Conservation (phyloP, 192 early-diverging fungal species). For the Podila clonocystis region DNA sequence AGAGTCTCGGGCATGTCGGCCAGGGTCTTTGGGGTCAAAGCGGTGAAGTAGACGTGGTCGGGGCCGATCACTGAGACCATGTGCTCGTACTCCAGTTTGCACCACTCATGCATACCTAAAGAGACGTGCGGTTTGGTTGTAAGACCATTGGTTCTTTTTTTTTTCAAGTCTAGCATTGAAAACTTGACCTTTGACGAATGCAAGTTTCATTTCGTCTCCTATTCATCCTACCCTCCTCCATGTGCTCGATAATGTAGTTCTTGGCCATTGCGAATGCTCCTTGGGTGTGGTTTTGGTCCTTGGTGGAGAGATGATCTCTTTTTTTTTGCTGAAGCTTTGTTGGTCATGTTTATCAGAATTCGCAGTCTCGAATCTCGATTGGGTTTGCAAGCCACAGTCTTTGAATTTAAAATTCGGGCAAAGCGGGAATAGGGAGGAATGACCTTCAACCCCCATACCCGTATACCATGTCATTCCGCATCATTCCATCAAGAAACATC, state of each 20-base stretch:
- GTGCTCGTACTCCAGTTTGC: slow-evolving; percentile 79
- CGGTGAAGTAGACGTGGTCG: slow-evolving; percentile 69
- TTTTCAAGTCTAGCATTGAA: not conserved
- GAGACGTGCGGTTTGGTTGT: slow-evolving; percentile 9
- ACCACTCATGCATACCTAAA: slow-evolving; percentile 73
- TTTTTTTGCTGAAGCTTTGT: not conserved
- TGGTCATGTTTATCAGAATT: not conserved
- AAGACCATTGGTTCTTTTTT: not conserved
- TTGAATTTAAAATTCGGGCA: not conserved
- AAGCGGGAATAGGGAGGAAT: no score
- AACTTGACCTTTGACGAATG: not conserved
- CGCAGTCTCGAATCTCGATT: not conserved
- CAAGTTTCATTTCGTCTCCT: not conserved
- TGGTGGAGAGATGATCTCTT: slow-evolving; percentile 6
- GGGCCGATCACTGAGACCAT: slow-evolving; percentile 71
- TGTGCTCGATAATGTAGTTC: slow-evolving; percentile 81
- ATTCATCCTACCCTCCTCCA: slow-evolving; percentile 65
- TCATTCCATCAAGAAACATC: not conserved
- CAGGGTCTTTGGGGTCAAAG: slow-evolving; percentile 60
- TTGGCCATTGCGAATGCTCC: slow-evolving; percentile 21
- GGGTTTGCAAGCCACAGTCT: not conserved
- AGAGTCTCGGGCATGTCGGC: slow-evolving; percentile 53
- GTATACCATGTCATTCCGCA: slow-evolving; percentile 22
- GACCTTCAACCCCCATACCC: not conserved
- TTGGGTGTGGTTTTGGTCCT: slow-evolving; percentile 9